Base-by-base conservation (phyloP, 164 flowering plant genomes). In the Aristolochia californica region DNA sequence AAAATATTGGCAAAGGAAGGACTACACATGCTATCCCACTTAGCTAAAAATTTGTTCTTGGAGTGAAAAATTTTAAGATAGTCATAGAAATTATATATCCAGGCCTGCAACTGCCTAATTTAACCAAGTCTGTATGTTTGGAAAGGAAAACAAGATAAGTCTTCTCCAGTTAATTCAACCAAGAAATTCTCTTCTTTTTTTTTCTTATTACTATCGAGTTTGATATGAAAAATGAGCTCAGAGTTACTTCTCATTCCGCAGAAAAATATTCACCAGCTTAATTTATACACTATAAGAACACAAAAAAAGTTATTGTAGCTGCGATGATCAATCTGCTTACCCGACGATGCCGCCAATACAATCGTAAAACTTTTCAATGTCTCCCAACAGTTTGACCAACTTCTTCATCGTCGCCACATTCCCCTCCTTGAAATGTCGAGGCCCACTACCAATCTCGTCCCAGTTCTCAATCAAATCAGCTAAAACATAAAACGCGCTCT, bases 281-380 rank as follows among this genome's bases (percentile, higher is more conserved):
- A n/a, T n/a, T 34, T 14, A 48, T 13, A 17, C 9, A 12, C 12
- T 40, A 43, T 0, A 21, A 16, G 43, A 45, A 20, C 15, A 45
- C n/a, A n/a, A n/a, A n/a, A n/a, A n/a, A n/a, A 9, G 12, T 25
- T 7, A 55, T 55, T n/a, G 18, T 14, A 38, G 44, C 10, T 34
- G 4, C 25, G 43, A 57, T 38, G 13, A 22, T 11, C 7, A 44
- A 43, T 5, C 16, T 44, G 17, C 77, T 61, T 57, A 91, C 98
- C 98, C 98, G 30, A 88, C 76, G 47, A 91, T 83, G 50, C 98
- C 98, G 43, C 98, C 97, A 75, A 91, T 85, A 72, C 95, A 91
- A 68, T 85, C 79, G 68, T 91, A 88, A 63, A 91, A 91, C 71
- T 63, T 53, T 44, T 91, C 97, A 28, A 85, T 66, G 48, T 83